Conservation (phyloP, 1,284 basidiomycete genomes). For the Pseudozyma hubeiensis region DNA sequence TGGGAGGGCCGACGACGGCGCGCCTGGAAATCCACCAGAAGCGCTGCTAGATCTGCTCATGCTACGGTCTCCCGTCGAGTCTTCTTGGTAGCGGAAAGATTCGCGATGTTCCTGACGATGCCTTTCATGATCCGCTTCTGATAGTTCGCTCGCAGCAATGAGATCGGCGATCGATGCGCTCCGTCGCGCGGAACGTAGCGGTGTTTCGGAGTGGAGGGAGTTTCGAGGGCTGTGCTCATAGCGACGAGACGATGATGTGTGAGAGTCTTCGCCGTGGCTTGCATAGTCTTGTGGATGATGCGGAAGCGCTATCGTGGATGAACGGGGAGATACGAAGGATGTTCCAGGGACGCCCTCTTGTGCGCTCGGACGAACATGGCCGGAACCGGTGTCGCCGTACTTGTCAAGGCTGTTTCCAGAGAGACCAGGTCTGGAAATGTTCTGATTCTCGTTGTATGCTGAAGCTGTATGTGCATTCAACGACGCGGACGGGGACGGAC, state of each 20-base stretch:
- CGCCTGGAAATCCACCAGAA: constrained; percentile 23
- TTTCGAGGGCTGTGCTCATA: constrained; percentile 20
- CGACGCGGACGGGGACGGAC: constrained; percentile 23
- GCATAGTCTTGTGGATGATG: constrained; percentile 3
- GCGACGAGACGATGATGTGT: constrained; percentile 9
- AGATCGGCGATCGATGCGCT: constrained; percentile 51
- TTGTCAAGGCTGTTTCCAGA: constrained; percentile 21
- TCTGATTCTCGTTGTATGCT: constrained; percentile 7
- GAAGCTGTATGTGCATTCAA: constrained; percentile 7
- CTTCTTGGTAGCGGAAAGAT: constrained; percentile 21
- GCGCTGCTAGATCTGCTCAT: constrained; percentile 51
- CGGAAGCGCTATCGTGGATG: constrained; percentile 11
- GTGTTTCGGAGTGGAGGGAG: constrained; percentile 16
- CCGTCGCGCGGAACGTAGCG: constrained; percentile 17
- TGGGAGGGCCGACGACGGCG: constrained; percentile 5
- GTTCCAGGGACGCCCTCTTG: constrained; percentile 8
- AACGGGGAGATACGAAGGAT: constrained; percentile 20
- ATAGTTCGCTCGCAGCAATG: constrained; percentile 45
- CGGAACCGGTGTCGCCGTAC: constrained; percentile 9
- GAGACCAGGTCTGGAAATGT: constrained; percentile 6
- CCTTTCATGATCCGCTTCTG: constrained; percentile 35
- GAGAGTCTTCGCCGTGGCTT: constrained; percentile 16
- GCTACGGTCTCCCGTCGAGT: constrained; percentile 13
- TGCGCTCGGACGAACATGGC: constrained; percentile 9
- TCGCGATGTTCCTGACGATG: constrained; percentile 17